Evolutionary conservation across 208 protist genomes (phyloP), one percentile per base, ranked within the genome.

Genomic region (Lotmaria passim): DNA sequence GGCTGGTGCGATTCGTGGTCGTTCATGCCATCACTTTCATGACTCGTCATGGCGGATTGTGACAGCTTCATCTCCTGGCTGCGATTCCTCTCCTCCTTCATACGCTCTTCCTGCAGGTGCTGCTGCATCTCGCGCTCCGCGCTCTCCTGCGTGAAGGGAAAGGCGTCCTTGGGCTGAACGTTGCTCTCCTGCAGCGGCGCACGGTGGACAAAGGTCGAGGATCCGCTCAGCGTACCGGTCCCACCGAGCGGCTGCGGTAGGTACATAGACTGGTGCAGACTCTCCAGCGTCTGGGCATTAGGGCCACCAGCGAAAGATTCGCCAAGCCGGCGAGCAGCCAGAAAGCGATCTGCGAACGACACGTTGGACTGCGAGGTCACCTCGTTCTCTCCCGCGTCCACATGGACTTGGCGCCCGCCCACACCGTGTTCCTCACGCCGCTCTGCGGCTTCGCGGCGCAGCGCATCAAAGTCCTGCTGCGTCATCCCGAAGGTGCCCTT

Each of bases 321-420:
- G 21, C 50, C 60, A 1, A 44, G 19, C 51, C 59, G 67, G 12
- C 69, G 78, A 15, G 60, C 59, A 15, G 39, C 39, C 10, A 84
- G 59, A 36, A 71, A 64, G 41, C 74, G 72, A 34, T 75, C 74
- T 14, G 79, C 79, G 48, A 84, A 72, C 38, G 73, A 78, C 12
- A 41, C 31, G 47, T 78, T 57, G 15, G 8, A 50, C 39, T 57
- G 44, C 11, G 41, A 23, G 50, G 39, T 44, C 15, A 6, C 19
- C 38, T 21, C 43, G 6, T 11, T n/a, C 10, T 46, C 46, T 4
- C 36, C 58, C 4, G 36, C 53, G 50, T 44, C 17, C n/a, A 67
- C 69, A n/a, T 69, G 30, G 3, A 47, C 28, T 0, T 41, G 5
- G 10, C n/a, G 23, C 11, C 26, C 39, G 47, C 24, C 30, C 7